Conservation (phyloP, 257 asterid species). For the Rauvolfia tetraphylla region DNA sequence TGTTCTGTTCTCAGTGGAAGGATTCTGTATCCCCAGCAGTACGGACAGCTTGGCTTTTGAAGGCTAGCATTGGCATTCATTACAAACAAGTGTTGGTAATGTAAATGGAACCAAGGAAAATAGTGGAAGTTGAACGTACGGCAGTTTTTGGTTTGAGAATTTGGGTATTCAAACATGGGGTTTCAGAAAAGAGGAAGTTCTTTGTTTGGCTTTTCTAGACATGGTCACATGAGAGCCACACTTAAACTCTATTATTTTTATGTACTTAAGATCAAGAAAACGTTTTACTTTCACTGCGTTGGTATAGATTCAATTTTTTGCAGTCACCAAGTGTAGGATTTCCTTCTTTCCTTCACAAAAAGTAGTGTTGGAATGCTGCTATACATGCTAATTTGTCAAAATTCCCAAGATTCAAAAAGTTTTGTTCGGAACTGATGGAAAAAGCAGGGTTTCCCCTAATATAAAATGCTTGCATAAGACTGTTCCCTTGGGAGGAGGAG, state of each 20-base stretch:
- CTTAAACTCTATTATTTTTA: not conserved
- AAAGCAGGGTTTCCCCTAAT: no score
- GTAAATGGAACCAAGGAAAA: not conserved
- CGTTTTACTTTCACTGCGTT: not conserved
- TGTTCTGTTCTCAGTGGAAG: slow-evolving; percentile 6
- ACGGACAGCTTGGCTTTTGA: slow-evolving; percentile 9
- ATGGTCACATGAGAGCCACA: slow-evolving; percentile 20
- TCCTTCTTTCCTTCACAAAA: not conserved
- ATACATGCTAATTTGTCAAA: not conserved
- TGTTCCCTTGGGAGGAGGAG: no score
- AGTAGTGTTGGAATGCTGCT: not conserved
- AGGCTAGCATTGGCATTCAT: slow-evolving; percentile 4
- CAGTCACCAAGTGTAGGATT: not conserved
- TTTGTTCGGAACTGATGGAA: no score
- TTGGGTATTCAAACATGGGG: slow-evolving; percentile 22
- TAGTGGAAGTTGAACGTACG: not conserved
- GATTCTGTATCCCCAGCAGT: slow-evolving; percentile 11
- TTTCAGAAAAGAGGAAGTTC: slow-evolving; percentile 11
- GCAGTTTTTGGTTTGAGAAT: not conserved
- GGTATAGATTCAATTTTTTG: not conserved
- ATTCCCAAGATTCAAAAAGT: no score
- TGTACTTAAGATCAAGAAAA: slow-evolving; percentile 5
- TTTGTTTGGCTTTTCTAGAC: slow-evolving; percentile 20
- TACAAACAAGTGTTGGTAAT: not conserved
- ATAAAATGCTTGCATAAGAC: no score